Conservation (phyloP, 108 stramenopile genomes). For the Skeletonema grethae region DNA sequence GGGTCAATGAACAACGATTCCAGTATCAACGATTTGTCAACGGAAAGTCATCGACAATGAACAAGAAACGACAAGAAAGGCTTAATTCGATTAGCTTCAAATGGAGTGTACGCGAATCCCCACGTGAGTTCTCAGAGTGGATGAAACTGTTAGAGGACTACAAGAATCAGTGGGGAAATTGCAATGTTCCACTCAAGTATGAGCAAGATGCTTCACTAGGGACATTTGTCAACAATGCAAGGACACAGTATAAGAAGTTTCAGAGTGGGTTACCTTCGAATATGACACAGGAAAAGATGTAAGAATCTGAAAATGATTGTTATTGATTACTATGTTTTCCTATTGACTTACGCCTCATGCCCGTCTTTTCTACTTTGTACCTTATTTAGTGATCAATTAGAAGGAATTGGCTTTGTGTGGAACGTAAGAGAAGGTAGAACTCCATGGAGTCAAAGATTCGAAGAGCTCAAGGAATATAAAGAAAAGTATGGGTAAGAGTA, state of each 20-base stretch:
- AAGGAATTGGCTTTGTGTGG: slow-evolving; percentile 33
- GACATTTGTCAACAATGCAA: slow-evolving; percentile 33
- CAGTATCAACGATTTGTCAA: slow-evolving; percentile 29
- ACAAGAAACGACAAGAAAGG: slow-evolving; percentile 28
- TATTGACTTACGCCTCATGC: background rate
- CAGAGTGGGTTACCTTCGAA: slow-evolving; percentile 27
- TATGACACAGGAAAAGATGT: slow-evolving; percentile 32
- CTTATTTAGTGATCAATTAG: slow-evolving; percentile 9
- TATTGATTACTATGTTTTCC: background rate
- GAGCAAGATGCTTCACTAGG: slow-evolving; percentile 32
- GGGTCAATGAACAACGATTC: slow-evolving; percentile 54
- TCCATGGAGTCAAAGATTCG: slow-evolving; percentile 28
- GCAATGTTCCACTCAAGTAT: slow-evolving; percentile 44
- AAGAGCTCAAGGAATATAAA: slow-evolving; percentile 30
- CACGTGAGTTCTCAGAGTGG: slow-evolving; percentile 20
- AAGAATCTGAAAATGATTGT: background rate
- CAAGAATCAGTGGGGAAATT: slow-evolving; percentile 30
- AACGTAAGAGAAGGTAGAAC: slow-evolving; percentile 14
- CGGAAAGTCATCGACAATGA: slow-evolving; percentile 33
- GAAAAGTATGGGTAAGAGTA: slow-evolving; percentile 19
- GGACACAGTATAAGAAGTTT: slow-evolving; percentile 43
- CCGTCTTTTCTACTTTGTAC: background rate
- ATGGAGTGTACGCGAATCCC: slow-evolving; percentile 6
- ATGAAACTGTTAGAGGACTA: slow-evolving; percentile 13
- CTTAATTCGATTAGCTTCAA: slow-evolving; percentile 26